These are phyloP conservation scores for Flueggea neowawraea DNA, from an alignment of 441 rosid genomes.

Conservation along the genomic window DNA sequence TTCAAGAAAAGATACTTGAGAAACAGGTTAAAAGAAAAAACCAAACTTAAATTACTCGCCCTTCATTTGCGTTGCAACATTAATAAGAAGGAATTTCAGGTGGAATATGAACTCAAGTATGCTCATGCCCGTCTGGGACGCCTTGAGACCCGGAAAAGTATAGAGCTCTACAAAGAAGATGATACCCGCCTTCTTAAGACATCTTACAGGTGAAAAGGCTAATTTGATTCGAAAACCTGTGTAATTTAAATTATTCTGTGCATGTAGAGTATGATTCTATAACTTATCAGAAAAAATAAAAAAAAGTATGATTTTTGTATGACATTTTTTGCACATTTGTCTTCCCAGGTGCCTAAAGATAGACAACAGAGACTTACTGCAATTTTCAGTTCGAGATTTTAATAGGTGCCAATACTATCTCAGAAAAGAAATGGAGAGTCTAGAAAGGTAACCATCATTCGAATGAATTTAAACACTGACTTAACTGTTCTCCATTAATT, in stretches of 20 bases:
- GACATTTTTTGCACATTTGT: neutral
- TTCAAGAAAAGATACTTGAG: neutral
- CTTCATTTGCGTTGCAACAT: no score
- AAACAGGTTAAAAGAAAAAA: neutral
- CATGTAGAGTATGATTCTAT: neutral
- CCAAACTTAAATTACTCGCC: no score
- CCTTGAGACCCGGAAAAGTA: conserved; percentile 2
- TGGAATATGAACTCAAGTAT: conserved; percentile 12
- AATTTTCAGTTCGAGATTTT: conserved; percentile 8
- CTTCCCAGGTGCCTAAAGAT: neutral
- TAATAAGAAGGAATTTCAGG: conserved; percentile 8
- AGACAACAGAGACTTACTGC: conserved; percentile 2
- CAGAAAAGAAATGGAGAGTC: conserved; percentile 14
- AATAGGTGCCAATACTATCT: conserved; percentile 7
- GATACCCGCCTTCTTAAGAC: conserved; percentile 5
- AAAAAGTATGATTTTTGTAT: neutral
- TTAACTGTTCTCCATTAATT: no score
- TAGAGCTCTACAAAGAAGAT: conserved; percentile 2
- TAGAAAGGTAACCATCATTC: conserved; percentile 13
- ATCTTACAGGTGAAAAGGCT: neutral
- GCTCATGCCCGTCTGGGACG: conserved; percentile 9
- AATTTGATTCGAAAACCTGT: no score
- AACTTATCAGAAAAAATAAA: no score
- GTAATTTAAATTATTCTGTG: neutral
- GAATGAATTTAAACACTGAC: neutral